These are phyloP conservation scores for Apiotrichum sp. DNA, from an alignment of 1,284 basidiomycete genomes.

Conservation along the genomic window DNA sequence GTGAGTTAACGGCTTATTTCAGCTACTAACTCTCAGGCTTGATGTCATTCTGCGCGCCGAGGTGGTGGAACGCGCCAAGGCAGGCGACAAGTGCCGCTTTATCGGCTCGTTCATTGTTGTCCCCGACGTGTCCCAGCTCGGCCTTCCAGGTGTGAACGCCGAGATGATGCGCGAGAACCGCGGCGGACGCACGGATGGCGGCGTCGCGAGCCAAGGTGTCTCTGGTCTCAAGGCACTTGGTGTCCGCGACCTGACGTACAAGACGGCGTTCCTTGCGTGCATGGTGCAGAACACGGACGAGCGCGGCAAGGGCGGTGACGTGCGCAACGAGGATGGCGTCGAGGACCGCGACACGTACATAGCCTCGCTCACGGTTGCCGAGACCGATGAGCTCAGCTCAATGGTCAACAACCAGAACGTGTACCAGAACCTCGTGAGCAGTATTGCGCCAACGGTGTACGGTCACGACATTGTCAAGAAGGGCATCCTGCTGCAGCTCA, in stretches of 20 bases:
- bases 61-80: constrained; percentile 94
- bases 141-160: constrained; percentile 88
- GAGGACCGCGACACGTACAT: constrained; percentile 73
- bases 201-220: constrained; percentile 78
- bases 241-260: constrained; percentile 93
- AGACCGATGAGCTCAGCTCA: constrained; percentile 85
- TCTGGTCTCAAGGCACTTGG: constrained; percentile 91
- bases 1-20: constrained; percentile 29
- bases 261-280: constrained; percentile 96
- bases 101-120: constrained; percentile 98
- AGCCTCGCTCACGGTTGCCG: constrained; percentile 80
- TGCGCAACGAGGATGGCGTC: constrained; percentile 65
- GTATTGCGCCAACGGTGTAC: constrained; percentile 96
- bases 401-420: constrained; percentile 95
- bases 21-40: constrained; percentile 52
- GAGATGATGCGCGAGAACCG: constrained; percentile 83
- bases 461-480: constrained; percentile 99
- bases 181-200: constrained; percentile 59
- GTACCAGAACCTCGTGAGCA: constrained; percentile 85
- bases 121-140: constrained; percentile 94
- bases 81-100: constrained; percentile 97
- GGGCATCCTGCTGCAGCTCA: constrained; percentile 90
- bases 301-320: constrained; percentile 68
- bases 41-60: constrained; percentile 95
- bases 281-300: constrained; percentile 91